Evolutionary conservation across 2,329 filamentous ascomycete genomes (phyloP).

Genomic region (Sporothrix pallida): DNA sequence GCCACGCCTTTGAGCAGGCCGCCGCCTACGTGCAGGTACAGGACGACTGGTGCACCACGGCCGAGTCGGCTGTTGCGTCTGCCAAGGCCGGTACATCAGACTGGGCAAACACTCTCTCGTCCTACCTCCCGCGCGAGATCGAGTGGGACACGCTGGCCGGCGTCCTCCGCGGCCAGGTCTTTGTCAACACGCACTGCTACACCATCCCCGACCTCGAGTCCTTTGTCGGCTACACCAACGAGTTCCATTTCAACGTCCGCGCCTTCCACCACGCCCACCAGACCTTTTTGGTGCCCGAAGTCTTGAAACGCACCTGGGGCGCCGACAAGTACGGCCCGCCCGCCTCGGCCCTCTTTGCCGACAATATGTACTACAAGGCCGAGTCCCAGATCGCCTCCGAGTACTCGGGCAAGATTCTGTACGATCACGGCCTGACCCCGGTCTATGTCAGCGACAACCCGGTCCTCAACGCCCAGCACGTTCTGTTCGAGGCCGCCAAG

Average conservation of each 20-base stretch:
- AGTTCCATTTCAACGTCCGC: constrained; percentile 70
- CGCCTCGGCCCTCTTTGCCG: constrained; percentile 58
- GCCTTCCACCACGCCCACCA: constrained; percentile 75
- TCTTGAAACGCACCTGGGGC: constrained; percentile 63
- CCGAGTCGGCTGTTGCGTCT: constrained; percentile 48
- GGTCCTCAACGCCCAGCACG: constrained; percentile 71
- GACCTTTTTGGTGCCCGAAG: constrained; percentile 69
- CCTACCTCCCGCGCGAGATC: constrained; percentile 67
- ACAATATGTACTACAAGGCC: constrained; percentile 73
- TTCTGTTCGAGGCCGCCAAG: constrained; percentile 69
- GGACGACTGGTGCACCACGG: constrained; percentile 70
- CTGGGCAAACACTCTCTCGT: constrained; percentile 56
- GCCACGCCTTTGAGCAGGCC: constrained; percentile 70
- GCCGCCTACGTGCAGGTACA: constrained; percentile 62
- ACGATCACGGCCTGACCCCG: constrained; percentile 67
- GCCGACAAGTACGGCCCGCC: constrained; percentile 38
- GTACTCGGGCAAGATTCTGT: constrained; percentile 68
- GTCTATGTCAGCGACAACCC: constrained; percentile 76
- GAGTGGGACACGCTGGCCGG: constrained; percentile 68
- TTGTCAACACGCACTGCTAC: constrained; percentile 75
- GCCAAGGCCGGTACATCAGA: constrained; percentile 49
- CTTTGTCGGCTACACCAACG: constrained; percentile 72
- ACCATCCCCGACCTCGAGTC: constrained; percentile 71
- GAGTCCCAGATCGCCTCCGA: constrained; percentile 70
- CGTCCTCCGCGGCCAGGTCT: constrained; percentile 69